These are phyloP conservation scores for Colletotrichum tropicale DNA, from an alignment of 2,329 filamentous ascomycete species.

Conservation along the genomic window DNA sequence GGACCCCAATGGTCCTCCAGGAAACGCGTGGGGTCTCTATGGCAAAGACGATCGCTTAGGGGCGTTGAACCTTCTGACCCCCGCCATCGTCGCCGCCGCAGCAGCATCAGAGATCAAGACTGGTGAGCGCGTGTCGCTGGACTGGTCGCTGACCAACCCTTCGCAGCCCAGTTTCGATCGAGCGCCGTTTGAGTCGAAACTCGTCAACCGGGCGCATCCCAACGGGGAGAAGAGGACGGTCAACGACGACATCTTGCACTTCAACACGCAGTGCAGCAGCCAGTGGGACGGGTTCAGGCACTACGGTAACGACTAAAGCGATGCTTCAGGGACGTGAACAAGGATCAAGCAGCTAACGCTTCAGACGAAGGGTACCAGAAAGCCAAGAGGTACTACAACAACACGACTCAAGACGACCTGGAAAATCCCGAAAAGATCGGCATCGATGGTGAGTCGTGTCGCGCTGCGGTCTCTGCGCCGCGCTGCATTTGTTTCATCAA, in stretches of 20 bases:
- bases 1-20: slow-evolving; percentile 49
- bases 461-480: neutral
- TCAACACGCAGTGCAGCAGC: slow-evolving; percentile 42
- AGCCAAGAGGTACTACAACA: slow-evolving; percentile 36
- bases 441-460: slow-evolving; percentile 32
- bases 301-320: no score
- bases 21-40: slow-evolving; percentile 63
- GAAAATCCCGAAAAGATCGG: slow-evolving; percentile 40
- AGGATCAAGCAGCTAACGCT: neutral
- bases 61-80: slow-evolving; percentile 59
- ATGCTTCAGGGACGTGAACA: slow-evolving; percentile 29
- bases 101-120: slow-evolving; percentile 24
- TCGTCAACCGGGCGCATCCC: slow-evolving; percentile 40
- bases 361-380: slow-evolving; percentile 33
- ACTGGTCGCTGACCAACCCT: slow-evolving; percentile 37
- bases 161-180: slow-evolving; percentile 36
- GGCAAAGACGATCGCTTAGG: slow-evolving; percentile 56
- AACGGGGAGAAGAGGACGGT: slow-evolving; percentile 29
- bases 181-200: slow-evolving; percentile 33
- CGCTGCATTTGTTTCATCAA: neutral
- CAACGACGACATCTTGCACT: slow-evolving; percentile 35
- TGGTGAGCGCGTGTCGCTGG: slow-evolving; percentile 32
- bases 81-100: slow-evolving; percentile 37
- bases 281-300: slow-evolving; percentile 45
- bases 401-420: slow-evolving; percentile 46